These are phyloP conservation scores for Ophiostoma triangulosporum DNA, from an alignment of 2,329 filamentous ascomycete species.

Conservation along the genomic window DNA sequence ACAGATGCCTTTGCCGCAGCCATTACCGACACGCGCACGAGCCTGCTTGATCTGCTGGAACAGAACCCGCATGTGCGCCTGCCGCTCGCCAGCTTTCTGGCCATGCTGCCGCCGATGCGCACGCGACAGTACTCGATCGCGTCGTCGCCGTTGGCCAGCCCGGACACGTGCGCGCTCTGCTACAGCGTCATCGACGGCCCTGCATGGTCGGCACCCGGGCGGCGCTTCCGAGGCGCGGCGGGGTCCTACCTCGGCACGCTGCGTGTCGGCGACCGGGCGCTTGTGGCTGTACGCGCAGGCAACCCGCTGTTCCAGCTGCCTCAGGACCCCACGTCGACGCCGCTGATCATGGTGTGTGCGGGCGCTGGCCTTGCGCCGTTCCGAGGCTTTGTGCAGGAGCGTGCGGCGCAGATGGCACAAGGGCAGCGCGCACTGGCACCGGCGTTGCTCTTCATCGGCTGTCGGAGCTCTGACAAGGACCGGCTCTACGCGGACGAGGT, in stretches of 20 bases:
- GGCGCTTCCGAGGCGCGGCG: constrained; percentile 40
- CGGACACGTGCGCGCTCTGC: constrained; percentile 43
- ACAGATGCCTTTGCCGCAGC: constrained; percentile 32
- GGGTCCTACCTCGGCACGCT: constrained; percentile 44
- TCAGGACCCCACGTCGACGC: constrained; percentile 28
- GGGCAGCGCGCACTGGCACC: constrained; percentile 23
- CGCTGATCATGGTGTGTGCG: constrained; percentile 37
- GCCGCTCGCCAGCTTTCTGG: constrained; percentile 44
- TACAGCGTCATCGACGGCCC: constrained; percentile 51
- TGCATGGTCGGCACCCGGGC: constrained; percentile 28
- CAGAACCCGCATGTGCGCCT: constrained; percentile 38
- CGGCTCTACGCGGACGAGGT: constrained; percentile 40
- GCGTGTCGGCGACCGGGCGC: constrained; percentile 32
- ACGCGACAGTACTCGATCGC: constrained; percentile 48
- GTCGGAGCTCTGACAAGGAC: constrained; percentile 10
- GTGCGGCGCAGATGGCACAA: constrained; percentile 32
- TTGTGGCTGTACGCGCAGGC: constrained; percentile 35
- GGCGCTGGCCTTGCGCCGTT: constrained; percentile 47
- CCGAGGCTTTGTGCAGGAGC: constrained; percentile 48
- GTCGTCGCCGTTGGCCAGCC: constrained; percentile 49
- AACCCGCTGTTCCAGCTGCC: constrained; percentile 34
- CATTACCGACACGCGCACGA: constrained; percentile 41
- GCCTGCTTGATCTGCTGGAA: constrained; percentile 49
- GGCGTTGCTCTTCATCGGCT: constrained; percentile 13
- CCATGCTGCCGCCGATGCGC: constrained; percentile 50